Percentiles rank a stretch among this genome's conserved stretches.
phyloP scores from a whole-genome alignment of 2,329 filamentous ascomycete genomes.

The Fusarium humuli region DNA sequence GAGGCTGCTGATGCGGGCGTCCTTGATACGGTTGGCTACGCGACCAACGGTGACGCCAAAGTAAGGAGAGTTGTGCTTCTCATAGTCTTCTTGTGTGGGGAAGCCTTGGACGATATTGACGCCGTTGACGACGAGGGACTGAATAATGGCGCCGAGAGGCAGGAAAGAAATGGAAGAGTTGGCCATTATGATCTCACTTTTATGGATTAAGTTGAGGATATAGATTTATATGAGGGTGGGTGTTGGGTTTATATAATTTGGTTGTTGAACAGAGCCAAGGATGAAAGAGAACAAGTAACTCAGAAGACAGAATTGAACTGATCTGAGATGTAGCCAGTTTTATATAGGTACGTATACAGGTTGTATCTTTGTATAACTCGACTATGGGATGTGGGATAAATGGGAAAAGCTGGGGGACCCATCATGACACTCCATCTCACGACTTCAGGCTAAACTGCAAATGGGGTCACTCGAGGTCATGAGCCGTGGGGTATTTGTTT shows the following conservation, averaged over 20 bases:
- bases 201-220: background rate
- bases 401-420: slow-evolving; percentile 36
- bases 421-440: slow-evolving; percentile 40
- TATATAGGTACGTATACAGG: slow-evolving; percentile 19
- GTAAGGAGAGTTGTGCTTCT: slow-evolving; percentile 78
- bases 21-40: slow-evolving; percentile 82
- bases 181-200: slow-evolving; percentile 51
- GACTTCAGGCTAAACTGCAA: slow-evolving; percentile 44
- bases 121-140: slow-evolving; percentile 81
- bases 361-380: slow-evolving; percentile 8
- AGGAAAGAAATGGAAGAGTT: slow-evolving; percentile 72
- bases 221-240: slow-evolving; percentile 4
- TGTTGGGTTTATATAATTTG: slow-evolving; percentile 18
- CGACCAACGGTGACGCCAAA: slow-evolving; percentile 96
- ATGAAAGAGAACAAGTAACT: slow-evolving; percentile 11
- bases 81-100: slow-evolving; percentile 79
- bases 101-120: slow-evolving; percentile 92
- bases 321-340: slow-evolving; percentile 34
- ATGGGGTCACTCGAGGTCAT: slow-evolving; percentile 28
- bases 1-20: slow-evolving; percentile 76
- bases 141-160: slow-evolving; percentile 81
- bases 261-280: background rate
- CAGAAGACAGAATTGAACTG: background rate
- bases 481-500: slow-evolving; percentile 22
- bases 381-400: slow-evolving; percentile 34